phyloP scores from a whole-genome alignment of 1,284 basidiomycete genomes.

The Fomes fomentarius region DNA sequence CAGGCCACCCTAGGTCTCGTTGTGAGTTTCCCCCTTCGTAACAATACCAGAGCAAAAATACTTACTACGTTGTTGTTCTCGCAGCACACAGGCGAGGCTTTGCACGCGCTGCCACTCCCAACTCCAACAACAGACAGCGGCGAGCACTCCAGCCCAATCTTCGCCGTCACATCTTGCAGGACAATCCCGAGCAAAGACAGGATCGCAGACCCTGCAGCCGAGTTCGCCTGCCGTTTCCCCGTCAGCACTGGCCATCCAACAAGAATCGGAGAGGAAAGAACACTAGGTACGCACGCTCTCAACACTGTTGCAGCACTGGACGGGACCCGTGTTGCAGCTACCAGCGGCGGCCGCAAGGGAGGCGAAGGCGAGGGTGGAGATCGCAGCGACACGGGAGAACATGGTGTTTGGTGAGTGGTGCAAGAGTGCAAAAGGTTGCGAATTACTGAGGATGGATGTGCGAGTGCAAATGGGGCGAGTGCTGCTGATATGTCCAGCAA shows the following conservation, averaged over 20 bases:
- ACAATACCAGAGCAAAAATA: background rate
- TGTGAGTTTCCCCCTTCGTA: background rate
- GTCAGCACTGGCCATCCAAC: slow-evolving; percentile 2
- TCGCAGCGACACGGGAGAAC: background rate
- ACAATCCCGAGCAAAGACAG: no score
- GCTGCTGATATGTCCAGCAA: no score
- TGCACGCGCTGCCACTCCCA: slow-evolving; percentile 22
- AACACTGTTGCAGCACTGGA: background rate
- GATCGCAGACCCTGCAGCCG: no score
- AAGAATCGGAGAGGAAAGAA: background rate
- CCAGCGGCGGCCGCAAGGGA: background rate
- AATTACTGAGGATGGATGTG: no score
- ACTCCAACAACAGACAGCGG: slow-evolving; percentile 6
- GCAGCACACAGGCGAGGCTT: slow-evolving; percentile 8
- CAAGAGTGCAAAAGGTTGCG: background rate
- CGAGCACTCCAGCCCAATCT: slow-evolving; percentile 15
- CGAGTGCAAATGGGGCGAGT: no score
- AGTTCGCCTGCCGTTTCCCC: background rate
- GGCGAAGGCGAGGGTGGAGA: slow-evolving; percentile 2
- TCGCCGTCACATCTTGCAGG: background rate
- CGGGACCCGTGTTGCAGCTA: background rate
- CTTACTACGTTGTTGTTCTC: slow-evolving; percentile 14
- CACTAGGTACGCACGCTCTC: background rate
- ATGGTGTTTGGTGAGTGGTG: background rate
- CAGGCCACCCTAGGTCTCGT: slow-evolving; percentile 15